These are phyloP conservation scores for Centaurea solstitialis DNA, from an alignment of 129 eudicot genomes.

Conservation along the genomic window DNA sequence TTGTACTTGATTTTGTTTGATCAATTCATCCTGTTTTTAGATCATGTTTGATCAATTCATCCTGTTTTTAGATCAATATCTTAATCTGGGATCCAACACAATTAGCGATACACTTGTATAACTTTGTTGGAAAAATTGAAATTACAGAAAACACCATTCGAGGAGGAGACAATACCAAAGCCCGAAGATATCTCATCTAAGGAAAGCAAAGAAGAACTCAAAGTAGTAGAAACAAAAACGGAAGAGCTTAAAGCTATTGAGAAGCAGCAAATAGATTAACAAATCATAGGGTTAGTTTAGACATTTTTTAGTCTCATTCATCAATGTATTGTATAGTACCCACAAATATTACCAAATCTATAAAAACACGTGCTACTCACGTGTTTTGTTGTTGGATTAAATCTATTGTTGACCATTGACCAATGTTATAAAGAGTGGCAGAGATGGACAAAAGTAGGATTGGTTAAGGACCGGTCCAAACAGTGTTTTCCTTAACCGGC, in stretches of 20 bases:
- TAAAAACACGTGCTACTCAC: too few species aligned
- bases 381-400: neutral
- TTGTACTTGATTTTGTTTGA: too few species aligned
- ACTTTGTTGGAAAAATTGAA: neutral
- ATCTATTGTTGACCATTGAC: neutral
- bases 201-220: constrained; percentile 5
- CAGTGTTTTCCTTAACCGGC: too few species aligned
- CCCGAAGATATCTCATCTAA: neutral
- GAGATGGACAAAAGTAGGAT: too few species aligned
- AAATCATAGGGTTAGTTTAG: neutral
- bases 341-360: neutral
- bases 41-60: too few species aligned
- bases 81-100: too few species aligned
- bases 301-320: neutral
- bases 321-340: neutral
- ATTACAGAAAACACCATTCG: constrained; percentile 1
- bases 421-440: neutral
- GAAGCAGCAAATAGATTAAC: neutral
- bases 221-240: neutral
- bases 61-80: too few species aligned
- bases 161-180: constrained; percentile 3
- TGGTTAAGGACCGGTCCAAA: too few species aligned
- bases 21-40: too few species aligned
- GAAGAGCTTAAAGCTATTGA: constrained; percentile 1
- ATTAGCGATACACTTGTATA: neutral